Evolutionary conservation across 305 asterid genomes (phyloP).

Genomic region (Fraxinus dipetala): DNA sequence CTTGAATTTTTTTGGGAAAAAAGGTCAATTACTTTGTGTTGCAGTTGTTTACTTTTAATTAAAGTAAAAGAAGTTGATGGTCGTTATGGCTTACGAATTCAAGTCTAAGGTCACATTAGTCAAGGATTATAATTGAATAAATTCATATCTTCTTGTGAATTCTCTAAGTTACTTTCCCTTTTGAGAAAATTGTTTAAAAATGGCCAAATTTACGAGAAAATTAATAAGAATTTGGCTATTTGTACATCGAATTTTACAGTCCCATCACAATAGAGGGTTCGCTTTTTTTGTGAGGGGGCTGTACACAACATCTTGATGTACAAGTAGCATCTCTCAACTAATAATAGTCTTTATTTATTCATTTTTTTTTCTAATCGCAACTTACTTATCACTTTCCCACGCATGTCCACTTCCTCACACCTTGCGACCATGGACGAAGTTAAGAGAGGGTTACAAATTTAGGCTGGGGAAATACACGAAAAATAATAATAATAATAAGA

Average conservation of each 20-base stretch:
- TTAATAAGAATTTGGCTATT: too few species aligned
- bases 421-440: background rate
- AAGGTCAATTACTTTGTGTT: background rate
- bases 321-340: too few species aligned
- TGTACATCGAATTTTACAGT: too few species aligned
- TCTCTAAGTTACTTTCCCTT: background rate
- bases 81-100: background rate
- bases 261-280: too few species aligned
- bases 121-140: background rate
- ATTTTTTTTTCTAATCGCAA: background rate
- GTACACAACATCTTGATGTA: too few species aligned
- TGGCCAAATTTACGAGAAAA: background rate
- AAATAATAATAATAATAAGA: too few species aligned
- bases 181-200: background rate
- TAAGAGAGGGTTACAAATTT: too few species aligned
- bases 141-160: background rate
- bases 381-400: background rate
- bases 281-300: too few species aligned
- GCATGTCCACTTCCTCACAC: background rate
- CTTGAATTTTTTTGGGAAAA: background rate
- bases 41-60: background rate
- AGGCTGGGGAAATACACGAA: too few species aligned
- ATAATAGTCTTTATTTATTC: too few species aligned
- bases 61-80: background rate
- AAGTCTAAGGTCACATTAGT: background rate